phyloP scores from a whole-genome alignment of 2,329 filamentous ascomycete genomes.

The Teratosphaeria gauchensis region DNA sequence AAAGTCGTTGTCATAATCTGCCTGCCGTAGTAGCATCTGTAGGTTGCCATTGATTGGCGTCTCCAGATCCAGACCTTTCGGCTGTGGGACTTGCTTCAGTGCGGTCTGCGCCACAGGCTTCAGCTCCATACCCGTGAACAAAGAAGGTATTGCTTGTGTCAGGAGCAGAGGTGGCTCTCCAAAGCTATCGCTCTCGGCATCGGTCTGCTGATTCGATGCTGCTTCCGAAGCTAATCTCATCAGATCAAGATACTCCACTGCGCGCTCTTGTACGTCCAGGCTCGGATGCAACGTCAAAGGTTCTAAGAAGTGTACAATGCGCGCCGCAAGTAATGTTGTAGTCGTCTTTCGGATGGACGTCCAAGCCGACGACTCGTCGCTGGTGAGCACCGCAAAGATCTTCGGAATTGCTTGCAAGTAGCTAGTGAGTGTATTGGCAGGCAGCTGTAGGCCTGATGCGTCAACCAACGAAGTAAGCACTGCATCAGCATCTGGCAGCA shows the following conservation, averaged over 20 bases:
- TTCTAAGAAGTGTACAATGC: slow-evolving; percentile 74
- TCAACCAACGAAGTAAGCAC: slow-evolving; percentile 68
- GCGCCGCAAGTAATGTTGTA: slow-evolving; percentile 66
- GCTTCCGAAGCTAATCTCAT: slow-evolving; percentile 82
- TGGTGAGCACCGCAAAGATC: slow-evolving; percentile 64
- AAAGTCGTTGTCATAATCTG: slow-evolving; percentile 34
- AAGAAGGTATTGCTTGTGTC: slow-evolving; percentile 78
- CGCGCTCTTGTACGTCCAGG: slow-evolving; percentile 88
- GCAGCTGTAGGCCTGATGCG: slow-evolving; percentile 46
- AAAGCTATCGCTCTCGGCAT: slow-evolving; percentile 53
- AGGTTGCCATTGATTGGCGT: slow-evolving; percentile 72
- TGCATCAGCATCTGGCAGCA: slow-evolving; percentile 59
- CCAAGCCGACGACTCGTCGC: slow-evolving; percentile 58
- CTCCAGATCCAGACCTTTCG: slow-evolving; percentile 67
- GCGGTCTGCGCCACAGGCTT: slow-evolving; percentile 81
- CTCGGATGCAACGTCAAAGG: slow-evolving; percentile 70
- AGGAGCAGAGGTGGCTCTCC: slow-evolving; percentile 71
- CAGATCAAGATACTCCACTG: slow-evolving; percentile 85
- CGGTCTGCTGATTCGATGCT: slow-evolving; percentile 52
- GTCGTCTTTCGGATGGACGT: slow-evolving; percentile 62
- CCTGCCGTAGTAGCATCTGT: slow-evolving; percentile 50
- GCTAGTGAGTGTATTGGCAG: slow-evolving; percentile 61
- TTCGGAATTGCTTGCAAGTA: slow-evolving; percentile 81
- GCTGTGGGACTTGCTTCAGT: slow-evolving; percentile 75
- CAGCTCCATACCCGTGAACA: slow-evolving; percentile 79